These are phyloP conservation scores for Didymella pomorum DNA, from an alignment of 2,329 filamentous ascomycete genomes.

Conservation along the genomic window DNA sequence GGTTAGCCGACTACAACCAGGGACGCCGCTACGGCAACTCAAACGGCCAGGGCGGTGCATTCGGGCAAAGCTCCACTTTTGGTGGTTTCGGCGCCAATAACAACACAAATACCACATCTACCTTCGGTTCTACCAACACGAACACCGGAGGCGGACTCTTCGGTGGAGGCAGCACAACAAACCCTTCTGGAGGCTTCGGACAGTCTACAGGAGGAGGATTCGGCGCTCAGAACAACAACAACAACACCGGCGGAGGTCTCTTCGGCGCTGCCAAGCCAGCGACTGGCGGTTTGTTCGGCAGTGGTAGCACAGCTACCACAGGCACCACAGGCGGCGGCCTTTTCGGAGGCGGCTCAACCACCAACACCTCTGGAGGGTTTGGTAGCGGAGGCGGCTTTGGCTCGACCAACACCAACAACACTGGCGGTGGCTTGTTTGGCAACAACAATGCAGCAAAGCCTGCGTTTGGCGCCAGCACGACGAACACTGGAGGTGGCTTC, in stretches of 20 bases:
- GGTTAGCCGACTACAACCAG: conserved; percentile 84
- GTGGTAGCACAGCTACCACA: conserved; percentile 40
- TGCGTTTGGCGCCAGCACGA: conserved; percentile 45
- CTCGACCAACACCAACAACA: conserved; percentile 30
- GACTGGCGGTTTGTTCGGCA: conserved; percentile 52
- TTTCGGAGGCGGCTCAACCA: conserved; percentile 38
- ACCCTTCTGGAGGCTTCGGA: conserved; percentile 46
- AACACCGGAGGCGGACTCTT: conserved; percentile 56
- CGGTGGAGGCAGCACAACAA: conserved; percentile 49
- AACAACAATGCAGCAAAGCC: conserved; percentile 46
- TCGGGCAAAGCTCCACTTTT: conserved; percentile 72
- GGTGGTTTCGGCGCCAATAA: conserved; percentile 55
- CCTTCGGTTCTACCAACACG: conserved; percentile 57
- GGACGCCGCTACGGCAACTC: conserved; percentile 84
- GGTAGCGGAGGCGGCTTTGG: conserved; percentile 50
- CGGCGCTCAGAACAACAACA: conserved; percentile 32
- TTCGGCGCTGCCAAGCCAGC: conserved; percentile 48
- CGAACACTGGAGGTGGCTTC: conserved; percentile 38
- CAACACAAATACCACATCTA: conserved; percentile 49
- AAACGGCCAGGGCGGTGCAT: conserved; percentile 81
- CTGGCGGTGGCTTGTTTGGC: conserved; percentile 60
- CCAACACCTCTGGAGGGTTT: conserved; percentile 36
- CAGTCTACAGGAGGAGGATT: conserved; percentile 43
- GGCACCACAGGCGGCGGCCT: conserved; percentile 47
- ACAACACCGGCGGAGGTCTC: conserved; percentile 43